Percentiles rank a stretch among this genome's conserved stretches.
phyloP scores from a whole-genome alignment of 352 stramenopile genomes.

The Pythium grandisporangium region DNA sequence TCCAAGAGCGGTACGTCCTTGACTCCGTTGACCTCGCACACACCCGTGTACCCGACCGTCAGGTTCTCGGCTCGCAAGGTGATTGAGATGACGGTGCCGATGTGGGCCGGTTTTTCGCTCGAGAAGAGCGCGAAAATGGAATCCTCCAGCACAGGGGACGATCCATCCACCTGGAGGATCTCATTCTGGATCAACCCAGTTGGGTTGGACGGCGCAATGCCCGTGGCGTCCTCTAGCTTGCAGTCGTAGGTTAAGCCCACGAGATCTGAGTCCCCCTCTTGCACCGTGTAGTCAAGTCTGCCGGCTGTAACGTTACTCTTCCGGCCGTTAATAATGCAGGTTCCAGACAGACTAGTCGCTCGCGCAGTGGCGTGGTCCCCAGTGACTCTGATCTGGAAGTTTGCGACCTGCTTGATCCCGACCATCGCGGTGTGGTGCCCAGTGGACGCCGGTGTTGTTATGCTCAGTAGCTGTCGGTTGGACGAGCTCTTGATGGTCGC shows the following conservation, averaged over 20 bases:
- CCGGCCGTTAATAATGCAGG: slow-evolving; percentile 23
- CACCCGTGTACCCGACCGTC: slow-evolving; percentile 31
- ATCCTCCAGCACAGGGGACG: slow-evolving; percentile 19
- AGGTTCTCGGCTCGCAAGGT: slow-evolving; percentile 29
- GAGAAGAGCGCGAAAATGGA: slow-evolving; percentile 52
- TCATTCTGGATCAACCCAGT: slow-evolving; percentile 16
- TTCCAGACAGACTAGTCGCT: slow-evolving; percentile 10
- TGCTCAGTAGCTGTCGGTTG: not conserved
- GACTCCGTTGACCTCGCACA: slow-evolving; percentile 44
- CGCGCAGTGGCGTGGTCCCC: slow-evolving; percentile 4
- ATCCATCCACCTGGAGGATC: slow-evolving; percentile 24
- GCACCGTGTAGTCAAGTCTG: slow-evolving; percentile 26
- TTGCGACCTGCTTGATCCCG: slow-evolving; percentile 8
- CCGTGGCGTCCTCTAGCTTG: slow-evolving; percentile 16
- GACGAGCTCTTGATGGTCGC: not conserved
- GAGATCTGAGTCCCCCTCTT: slow-evolving; percentile 33
- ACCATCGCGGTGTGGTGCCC: no score
- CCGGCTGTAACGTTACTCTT: slow-evolving; percentile 17
- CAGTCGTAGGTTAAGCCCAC: slow-evolving; percentile 23
- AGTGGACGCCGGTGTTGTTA: slow-evolving; percentile 9
- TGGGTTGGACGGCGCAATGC: slow-evolving; percentile 11
- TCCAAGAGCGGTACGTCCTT: slow-evolving; percentile 24
- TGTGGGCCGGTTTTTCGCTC: slow-evolving; percentile 45
- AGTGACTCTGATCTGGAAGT: slow-evolving; percentile 11
- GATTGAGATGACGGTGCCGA: slow-evolving; percentile 44